Conservation (phyloP, 257 asterid species). For the Parsonsia alboflavescens region DNA sequence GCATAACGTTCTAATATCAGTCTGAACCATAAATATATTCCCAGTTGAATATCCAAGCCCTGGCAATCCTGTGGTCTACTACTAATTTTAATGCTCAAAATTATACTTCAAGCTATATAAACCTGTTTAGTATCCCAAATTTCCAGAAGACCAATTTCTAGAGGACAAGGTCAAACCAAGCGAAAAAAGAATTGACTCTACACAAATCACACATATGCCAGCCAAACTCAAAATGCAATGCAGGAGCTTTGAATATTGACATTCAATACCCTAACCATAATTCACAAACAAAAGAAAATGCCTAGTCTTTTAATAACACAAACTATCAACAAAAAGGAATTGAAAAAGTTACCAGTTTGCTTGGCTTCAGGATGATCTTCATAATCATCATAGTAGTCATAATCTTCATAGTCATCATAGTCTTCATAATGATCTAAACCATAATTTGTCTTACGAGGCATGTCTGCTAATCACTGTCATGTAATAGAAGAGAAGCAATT, state of each 20-base stretch:
- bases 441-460: constrained; percentile 72
- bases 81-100: background rate
- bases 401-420: constrained; percentile 46
- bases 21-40: background rate
- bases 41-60: background rate
- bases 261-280: background rate
- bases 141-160: background rate
- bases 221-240: background rate
- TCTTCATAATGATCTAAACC: constrained; percentile 45
- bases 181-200: too few species aligned
- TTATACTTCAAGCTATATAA: background rate
- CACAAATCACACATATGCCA: background rate
- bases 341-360: constrained; percentile 38
- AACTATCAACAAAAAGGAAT: background rate
- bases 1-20: background rate
- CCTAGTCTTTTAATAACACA: background rate
- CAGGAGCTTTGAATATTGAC: background rate
- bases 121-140: background rate
- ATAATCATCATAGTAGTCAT: constrained; percentile 41
- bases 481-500: background rate
- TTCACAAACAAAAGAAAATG: background rate
- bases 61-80: background rate
- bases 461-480: constrained; percentile 36
- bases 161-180: background rate
- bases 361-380: constrained; percentile 40